Evolutionary conservation across 176 grass and related monocot species (phyloP), one percentile per base, ranked within the genome.

Genomic region (Avena eriantha): DNA sequence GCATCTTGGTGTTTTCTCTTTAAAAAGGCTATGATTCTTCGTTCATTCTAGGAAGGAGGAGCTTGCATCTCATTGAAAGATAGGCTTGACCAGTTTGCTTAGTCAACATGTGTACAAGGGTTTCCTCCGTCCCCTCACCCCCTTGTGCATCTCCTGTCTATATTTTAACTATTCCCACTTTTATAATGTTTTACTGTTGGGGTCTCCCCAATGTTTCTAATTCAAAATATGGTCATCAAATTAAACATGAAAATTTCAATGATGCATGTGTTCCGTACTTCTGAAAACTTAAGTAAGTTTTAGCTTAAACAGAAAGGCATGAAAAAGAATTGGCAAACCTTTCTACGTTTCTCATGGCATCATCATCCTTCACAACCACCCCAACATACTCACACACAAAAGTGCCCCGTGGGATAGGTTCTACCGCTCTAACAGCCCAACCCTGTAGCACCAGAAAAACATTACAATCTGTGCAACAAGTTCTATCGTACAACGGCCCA

Each of bases 311-410:
- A 71, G 23, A 70, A 80, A 76, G 8, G 22, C 26, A 69, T 13
- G 36, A 67, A 18, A 78, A 78, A 91, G 58, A 77, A 84, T 63
- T 53, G 61, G 69, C 81, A 88, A 31, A 98, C 97, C 90, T 96
- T 68, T 87, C 84, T 49, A 82, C 56, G 81, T 88, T 85, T 83
- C 46, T 91, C 73, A 76, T 85, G 49, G 72, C 39, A 54, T 91
- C 88, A 50, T 94, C 85, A 45, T 81, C 76, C 86, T 89, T 93
- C 46, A 96, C 34, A 73, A 98, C 82, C 72, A 94, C 94, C 80
- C 97, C 97, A 69, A 96, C 86, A 84, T 92, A 94, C 77, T 98
- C 97, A 3, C 97, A 98, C 22, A 98, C 89, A 94, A 98, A 98
- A 61, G 90, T 94, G 68, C 97, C 97, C 56, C 88, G 80, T 49